Percentiles rank a stretch among this genome's conserved stretches.
Conservation (phyloP, 192 early-diverging fungal genomes). For the Entomortierella lignicola region DNA sequence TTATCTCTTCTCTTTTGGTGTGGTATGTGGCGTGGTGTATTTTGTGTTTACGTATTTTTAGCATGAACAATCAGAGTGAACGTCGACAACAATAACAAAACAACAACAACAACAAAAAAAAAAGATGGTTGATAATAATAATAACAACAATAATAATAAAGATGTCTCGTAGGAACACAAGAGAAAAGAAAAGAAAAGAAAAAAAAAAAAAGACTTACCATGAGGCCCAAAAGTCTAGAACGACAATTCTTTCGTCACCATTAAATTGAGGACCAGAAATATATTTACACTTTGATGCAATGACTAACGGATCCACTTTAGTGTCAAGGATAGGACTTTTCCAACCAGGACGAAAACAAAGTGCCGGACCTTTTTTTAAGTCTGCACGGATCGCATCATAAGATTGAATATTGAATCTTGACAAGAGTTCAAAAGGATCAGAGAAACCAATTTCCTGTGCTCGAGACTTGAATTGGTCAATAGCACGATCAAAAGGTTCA, state of each 20-base stretch:
- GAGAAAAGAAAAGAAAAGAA: not conserved
- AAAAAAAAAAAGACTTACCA: constrained; percentile 24
- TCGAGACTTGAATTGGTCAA: constrained; percentile 52
- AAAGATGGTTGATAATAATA: too few species aligned
- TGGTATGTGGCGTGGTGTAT: too few species aligned
- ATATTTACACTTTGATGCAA: constrained; percentile 27
- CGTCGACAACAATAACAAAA: too few species aligned
- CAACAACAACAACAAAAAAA: too few species aligned
- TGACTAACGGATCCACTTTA: constrained; percentile 21
- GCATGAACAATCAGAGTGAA: too few species aligned
- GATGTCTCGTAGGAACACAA: too few species aligned
- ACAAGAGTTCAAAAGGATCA: constrained; percentile 45
- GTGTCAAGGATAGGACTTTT: constrained; percentile 34
- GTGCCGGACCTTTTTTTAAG: constrained; percentile 36
- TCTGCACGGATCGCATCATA: constrained; percentile 44
- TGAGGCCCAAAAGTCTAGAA: constrained; percentile 50
- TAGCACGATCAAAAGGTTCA: constrained; percentile 50
- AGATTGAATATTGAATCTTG: constrained; percentile 45
- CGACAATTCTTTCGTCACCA: constrained; percentile 40
- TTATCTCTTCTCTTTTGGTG: too few species aligned
- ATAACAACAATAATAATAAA: too few species aligned
- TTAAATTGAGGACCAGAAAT: constrained; percentile 24
- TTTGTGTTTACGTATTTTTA: too few species aligned
- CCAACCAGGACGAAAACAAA: constrained; percentile 47
- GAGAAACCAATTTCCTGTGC: constrained; percentile 51